Base-by-base conservation (phyloP, 2,329 filamentous ascomycete species). In the Fusarium chlamydosporum region DNA sequence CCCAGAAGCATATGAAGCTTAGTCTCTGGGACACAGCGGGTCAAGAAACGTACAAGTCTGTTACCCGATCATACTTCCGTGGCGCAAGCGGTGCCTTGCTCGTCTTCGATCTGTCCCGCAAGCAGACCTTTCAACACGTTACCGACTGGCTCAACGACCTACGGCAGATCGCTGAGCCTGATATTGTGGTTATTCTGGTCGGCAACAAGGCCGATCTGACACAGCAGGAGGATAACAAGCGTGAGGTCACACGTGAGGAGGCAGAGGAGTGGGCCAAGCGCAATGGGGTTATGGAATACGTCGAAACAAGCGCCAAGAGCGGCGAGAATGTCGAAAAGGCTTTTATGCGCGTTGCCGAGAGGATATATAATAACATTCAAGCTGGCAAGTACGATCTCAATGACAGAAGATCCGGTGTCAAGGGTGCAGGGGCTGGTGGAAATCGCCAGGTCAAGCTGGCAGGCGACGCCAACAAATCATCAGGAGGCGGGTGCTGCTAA, bases 291-390 rank as follows among this genome's bases (percentile, higher is more conserved):
- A 88, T 97, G 76, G 89, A 94, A 77, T 98, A 98, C 78, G 93
- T 98, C 67, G 96, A 99, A 83, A 99, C 96, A 38, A 94, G 91
- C 71, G 96, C 96, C 50, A 99, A 98, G 84, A 96, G 91, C 66
- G 96, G 96, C 53, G 93, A 97, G 77, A 93, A 93, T 51, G 96
- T 99, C 35, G 96, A 99, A 79, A 88, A 90, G 72, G 96, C 96
- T 3, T 99, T 99, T 76, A 86, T 97, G 76, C 90, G 96, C 76
- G 94, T 98, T 15, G 94, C 96, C 20, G 94, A 97, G 83, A 86
- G 94, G 79, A 98, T 99, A 82, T 97, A 96, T 77, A 90, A 95
- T 78, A 98, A 98, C 76, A 97, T 99, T 67, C 93, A 97, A 82
- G 93, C 93, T 2, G 96, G 96, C 12, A 93, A 89, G 77, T 98